phyloP scores from a whole-genome alignment of 2,329 filamentous ascomycete genomes.

The Hypoxylon sp. region DNA sequence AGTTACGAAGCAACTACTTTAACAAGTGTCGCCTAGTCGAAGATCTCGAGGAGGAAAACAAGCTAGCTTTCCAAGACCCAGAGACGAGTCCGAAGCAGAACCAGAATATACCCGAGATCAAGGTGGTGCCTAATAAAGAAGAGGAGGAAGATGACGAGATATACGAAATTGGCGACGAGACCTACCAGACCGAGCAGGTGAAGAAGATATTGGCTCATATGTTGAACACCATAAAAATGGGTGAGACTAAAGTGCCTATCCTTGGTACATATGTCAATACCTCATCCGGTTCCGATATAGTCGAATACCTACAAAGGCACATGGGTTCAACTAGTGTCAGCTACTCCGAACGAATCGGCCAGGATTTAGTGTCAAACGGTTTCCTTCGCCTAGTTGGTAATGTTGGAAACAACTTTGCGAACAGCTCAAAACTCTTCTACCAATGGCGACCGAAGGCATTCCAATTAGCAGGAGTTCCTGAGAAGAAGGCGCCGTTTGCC shows the following conservation, averaged over 20 bases:
- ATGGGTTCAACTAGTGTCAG: conserved; percentile 87
- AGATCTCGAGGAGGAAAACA: conserved; percentile 98
- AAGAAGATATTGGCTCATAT: conserved; percentile 92
- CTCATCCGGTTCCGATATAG: conserved; percentile 91
- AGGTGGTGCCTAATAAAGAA: conserved; percentile 79
- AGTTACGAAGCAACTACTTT: conserved; percentile 96
- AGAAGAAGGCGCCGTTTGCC: conserved; percentile 82
- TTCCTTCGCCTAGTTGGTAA: conserved; percentile 93
- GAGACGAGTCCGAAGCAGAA: conserved; percentile 73
- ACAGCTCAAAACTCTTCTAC: conserved; percentile 97
- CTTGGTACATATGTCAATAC: conserved; percentile 95
- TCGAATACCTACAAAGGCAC: conserved; percentile 92
- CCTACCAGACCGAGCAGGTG: conserved; percentile 86
- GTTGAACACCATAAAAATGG: conserved; percentile 86
- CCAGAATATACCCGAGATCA: conserved; percentile 84
- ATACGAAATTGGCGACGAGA: conserved; percentile 90
- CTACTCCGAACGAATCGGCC: conserved; percentile 94
- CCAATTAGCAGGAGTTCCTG: conserved; percentile 86
- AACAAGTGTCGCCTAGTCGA: conserved; percentile 98
- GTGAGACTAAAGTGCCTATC: conserved; percentile 95
- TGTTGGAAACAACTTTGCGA: conserved; percentile 94
- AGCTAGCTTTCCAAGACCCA: conserved; percentile 94
- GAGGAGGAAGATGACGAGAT: conserved; percentile 80
- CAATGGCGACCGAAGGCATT: conserved; percentile 97
- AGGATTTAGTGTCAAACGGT: conserved; percentile 88